Conservation (phyloP, 257 asterid species). For the Henckelia pumila region DNA sequence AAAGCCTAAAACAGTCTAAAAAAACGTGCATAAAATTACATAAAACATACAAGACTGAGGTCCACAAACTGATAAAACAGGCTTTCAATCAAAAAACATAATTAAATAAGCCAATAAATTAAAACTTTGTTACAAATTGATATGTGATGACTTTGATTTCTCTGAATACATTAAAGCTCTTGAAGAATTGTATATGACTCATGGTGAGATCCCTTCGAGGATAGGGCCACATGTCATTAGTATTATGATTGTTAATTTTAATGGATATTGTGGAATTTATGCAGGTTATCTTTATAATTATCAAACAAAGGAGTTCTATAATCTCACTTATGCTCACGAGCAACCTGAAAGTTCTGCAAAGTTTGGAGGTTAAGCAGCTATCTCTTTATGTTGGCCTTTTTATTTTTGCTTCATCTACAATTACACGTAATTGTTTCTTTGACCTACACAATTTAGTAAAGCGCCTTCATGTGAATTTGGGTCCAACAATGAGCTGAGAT, state of each 20-base stretch:
- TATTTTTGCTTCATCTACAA: background rate
- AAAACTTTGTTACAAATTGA: too few relatives aligned
- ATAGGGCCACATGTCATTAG: conserved; percentile 5
- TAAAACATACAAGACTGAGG: too few relatives aligned
- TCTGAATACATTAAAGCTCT: too few relatives aligned
- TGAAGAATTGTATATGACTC: too few relatives aligned
- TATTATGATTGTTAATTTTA: conserved; percentile 20
- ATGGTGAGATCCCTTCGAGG: background rate
- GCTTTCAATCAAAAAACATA: too few relatives aligned
- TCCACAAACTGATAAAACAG: too few relatives aligned
- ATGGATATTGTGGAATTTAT: conserved; percentile 25
- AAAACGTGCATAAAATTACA: too few relatives aligned
- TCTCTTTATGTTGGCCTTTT: background rate
- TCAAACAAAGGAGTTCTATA: conserved; percentile 92
- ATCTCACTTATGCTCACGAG: conserved; percentile 93
- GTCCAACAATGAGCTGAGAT: too few relatives aligned
- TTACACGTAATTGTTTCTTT: conserved; percentile 16
- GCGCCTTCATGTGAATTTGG: conserved; percentile 14
- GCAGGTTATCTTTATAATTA: conserved; percentile 96
- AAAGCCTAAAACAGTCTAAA: too few relatives aligned
- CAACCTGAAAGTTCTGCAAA: conserved; percentile 90
- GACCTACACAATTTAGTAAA: conserved; percentile 6
- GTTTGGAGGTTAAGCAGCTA: conserved; percentile 71
- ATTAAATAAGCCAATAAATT: too few relatives aligned
- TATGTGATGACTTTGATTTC: too few relatives aligned